Base-by-base conservation (phyloP, 768 basidiomycete species). In the Termitomyces sp. region DNA sequence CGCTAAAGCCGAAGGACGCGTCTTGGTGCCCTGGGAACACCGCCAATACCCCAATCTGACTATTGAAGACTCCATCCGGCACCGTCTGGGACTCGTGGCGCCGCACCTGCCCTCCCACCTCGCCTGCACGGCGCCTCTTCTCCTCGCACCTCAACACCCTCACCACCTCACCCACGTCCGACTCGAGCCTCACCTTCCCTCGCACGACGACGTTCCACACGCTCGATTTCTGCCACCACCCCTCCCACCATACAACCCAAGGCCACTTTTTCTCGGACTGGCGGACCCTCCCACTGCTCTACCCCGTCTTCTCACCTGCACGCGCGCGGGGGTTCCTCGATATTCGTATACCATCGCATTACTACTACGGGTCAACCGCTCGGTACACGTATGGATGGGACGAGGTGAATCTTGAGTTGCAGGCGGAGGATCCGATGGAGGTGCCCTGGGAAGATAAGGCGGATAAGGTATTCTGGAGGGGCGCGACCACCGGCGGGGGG, bases 211-310 rank as follows among this genome's bases (percentile, higher is more conserved):
- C 86, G 10, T 84, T 90, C 7, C 76, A 83, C 49, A 74, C 76
- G 5, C 78, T 83, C 57, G 85, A 95, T 64, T 94, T 89, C 65
- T 99, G 97, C 70, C 64, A 73, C 31, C 75, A n/a, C 33, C 94
- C 96, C 0, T 88, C 91, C 72, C 86, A 89, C n/a, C 94, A 88
- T 60, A 85, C 89, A 64, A 79, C 80, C 27, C 97, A 98, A 66
- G 94, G 95, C 11, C 94, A 94, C 70, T 98, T 97, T 71, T 98
- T 97, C 81, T 92, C 91, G 15, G 96, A 99, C 70, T 97, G 93
- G 91, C 78, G 95, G 18, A 89, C 88, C 0, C 86, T 98, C 54
- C 83, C 89, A 10, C 83, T 83, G 1, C 76, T 96, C n/a, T 95
- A 91, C 69, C 97, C 97, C 7, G 83, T 99, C 27, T 90, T 99